Evolutionary conservation across 129 eudicot species (phyloP), one percentile per base, ranked within the genome.

Genomic region (Chrysanthemum lavandulifolium): DNA sequence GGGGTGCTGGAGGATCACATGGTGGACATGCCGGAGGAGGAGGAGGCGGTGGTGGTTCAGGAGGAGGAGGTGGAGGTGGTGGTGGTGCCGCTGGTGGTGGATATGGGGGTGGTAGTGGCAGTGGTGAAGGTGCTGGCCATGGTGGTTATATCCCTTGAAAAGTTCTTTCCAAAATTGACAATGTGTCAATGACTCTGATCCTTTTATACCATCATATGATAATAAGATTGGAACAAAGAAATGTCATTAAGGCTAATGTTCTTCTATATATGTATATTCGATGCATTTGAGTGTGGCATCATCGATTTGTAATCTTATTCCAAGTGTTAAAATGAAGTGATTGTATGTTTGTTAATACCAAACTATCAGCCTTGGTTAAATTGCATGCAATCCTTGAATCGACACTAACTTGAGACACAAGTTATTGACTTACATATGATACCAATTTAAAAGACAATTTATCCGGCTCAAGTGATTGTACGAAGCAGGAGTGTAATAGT

Each of bases 131-230:
- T 53, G 80, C 29, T 61, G 83, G 83, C 59, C 72, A 80, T 68
- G 83, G 83, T 74, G 76, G 79, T 64, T 82, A 82, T 61, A 59
- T 31, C 29, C 85, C 82, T 52, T 82, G 68, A 82, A 61, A 50
- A 8, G 14, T 15, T 52, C 29, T 19, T 0, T 58, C 18, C 13
- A 76, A 47, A 31, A 60, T 61, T 56, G 75, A 60, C 2, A 3
- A 43, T 13, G 60, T 0, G 25, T 23, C 25, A 23, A 23, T 23
- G 25, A 23, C 25, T 23, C 25, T 23, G 25, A 23, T 23, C 25
- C 25, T 23, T 23, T 23, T 23, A 23, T 23, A 23, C 25, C 25
- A 23, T 23, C 25, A 59, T 54, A 54, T 43, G 57, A 60, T 52
- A 78, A 71, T 78, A 78, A 78, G 77, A 52, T 78, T 47, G 51